Base-by-base conservation (phyloP, 306 rosid genomes). In the Castanopsis chinensis region DNA sequence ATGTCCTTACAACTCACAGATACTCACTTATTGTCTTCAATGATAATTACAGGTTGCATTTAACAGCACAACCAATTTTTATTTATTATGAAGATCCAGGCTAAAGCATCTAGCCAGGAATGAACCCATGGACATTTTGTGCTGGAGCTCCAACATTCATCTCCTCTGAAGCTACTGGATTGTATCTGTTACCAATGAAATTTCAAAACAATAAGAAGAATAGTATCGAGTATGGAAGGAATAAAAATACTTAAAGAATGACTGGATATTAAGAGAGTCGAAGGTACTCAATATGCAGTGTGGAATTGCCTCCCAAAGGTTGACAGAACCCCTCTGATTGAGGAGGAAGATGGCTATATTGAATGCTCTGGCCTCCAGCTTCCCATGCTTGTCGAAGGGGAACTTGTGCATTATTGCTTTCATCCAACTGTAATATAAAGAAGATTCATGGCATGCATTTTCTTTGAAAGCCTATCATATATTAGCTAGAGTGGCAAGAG, bases 21-120 rank as follows among this genome's bases (percentile, higher is more conserved):
- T 30, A 30, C 30, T 72, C 5, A 41, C 17, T 49, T 49, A 49
- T 53, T 55, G 6, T 72, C 61, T 49, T 25, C 19, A 21, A 72
- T 25, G 3, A 54, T 30, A 72, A 72, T 72, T 54, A 72, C 76
- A 72, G 54, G 76, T 72, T 28, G 20, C 45, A 28, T 17, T 27
- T 33, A 18, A 27, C 17, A 32, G 9, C 28, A n/a, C 11, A 27
- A 55, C 19, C 8, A 2, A 49, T 1, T 20, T 10, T 18, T 32
- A 21, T 43, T 69, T 69, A 8, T 71, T 45, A 55, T 5, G 5
- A 13, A 71, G 35, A 32, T 63, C 79, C 59, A 57, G 17, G 30
- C 87, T 80, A 91, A 43, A 87, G 88, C 94, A 91, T 88, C 94
- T 93, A 89, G 23, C 89, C 94, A 69, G 86, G 83, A 28, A 83